phyloP scores from a whole-genome alignment of 768 basidiomycete species.

The Tulasnella sp. region DNA sequence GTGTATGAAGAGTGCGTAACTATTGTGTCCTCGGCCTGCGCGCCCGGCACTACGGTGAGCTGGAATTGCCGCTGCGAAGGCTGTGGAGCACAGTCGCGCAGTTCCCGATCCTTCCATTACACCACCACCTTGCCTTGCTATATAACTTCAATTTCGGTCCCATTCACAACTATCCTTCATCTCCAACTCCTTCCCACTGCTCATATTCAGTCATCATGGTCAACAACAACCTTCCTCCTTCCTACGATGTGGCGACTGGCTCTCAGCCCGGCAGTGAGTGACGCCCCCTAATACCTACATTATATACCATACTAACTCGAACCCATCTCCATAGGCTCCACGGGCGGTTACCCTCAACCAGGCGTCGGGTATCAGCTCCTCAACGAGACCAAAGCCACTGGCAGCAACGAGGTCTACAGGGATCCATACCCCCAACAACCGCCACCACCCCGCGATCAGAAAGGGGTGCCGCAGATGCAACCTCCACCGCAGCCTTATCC shows the following conservation, averaged over 20 bases:
- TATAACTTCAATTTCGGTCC: neutral
- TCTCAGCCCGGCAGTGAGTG: neutral
- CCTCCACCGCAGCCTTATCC: neutral
- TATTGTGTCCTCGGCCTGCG: too few relatives aligned
- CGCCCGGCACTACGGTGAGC: neutral
- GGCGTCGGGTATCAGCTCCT: neutral
- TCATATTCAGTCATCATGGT: neutral
- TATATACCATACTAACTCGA: neutral
- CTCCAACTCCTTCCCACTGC: neutral
- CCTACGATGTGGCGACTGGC: conserved; percentile 7
- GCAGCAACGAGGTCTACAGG: neutral
- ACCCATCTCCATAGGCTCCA: neutral
- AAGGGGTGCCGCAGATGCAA: neutral
- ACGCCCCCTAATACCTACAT: neutral
- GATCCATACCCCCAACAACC: neutral
- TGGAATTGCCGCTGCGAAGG: neutral
- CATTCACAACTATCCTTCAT: neutral
- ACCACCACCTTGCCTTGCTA: neutral
- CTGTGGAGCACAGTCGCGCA: neutral
- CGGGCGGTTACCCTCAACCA: neutral
- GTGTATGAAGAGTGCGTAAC: too few relatives aligned
- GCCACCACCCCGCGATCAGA: neutral
- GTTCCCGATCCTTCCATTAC: neutral
- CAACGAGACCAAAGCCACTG: neutral
- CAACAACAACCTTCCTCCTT: conserved; percentile 11